Percentiles rank a stretch among this genome's conserved stretches.
Evolutionary conservation across 2,329 filamentous ascomycete genomes (phyloP).

Genomic region (Zasmidium citrigriseum): DNA sequence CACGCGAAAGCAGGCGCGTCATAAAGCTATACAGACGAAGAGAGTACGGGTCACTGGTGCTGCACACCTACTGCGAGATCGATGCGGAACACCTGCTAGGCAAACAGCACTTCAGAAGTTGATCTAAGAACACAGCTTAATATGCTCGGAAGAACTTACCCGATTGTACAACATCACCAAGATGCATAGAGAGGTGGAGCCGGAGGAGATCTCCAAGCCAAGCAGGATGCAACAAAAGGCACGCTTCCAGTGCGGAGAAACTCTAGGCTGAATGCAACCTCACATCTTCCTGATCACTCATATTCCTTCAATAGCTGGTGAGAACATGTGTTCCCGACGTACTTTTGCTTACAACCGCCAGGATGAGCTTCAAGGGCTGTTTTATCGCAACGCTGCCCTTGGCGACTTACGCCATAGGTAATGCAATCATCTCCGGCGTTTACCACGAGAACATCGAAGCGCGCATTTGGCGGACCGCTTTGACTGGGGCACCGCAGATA

Average conservation of each 20-base stretch:
- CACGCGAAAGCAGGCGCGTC: too few relatives aligned
- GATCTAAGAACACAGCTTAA: too few relatives aligned
- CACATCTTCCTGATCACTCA: background rate
- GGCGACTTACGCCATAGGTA: background rate
- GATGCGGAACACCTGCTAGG: too few relatives aligned
- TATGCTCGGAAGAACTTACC: too few relatives aligned
- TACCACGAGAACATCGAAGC: constrained; percentile 19
- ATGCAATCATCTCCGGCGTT: background rate
- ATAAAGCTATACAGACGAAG: too few relatives aligned
- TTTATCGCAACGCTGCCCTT: background rate
- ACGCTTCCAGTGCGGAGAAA: background rate
- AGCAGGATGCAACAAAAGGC: background rate
- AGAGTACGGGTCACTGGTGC: too few relatives aligned
- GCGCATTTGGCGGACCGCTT: constrained; percentile 17
- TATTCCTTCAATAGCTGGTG: background rate
- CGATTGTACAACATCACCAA: too few relatives aligned
- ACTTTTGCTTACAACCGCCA: background rate
- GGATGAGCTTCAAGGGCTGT: background rate
- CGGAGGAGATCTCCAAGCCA: background rate
- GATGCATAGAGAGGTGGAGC: too few relatives aligned
- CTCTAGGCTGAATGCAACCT: background rate
- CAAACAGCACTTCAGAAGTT: too few relatives aligned
- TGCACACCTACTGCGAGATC: too few relatives aligned
- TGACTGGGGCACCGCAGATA: constrained; percentile 8
- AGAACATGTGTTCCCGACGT: too few relatives aligned